Evolutionary conservation across 371 early-diverging fungal genomes (phyloP).

Genomic region (Mucor lusitanicus): DNA sequence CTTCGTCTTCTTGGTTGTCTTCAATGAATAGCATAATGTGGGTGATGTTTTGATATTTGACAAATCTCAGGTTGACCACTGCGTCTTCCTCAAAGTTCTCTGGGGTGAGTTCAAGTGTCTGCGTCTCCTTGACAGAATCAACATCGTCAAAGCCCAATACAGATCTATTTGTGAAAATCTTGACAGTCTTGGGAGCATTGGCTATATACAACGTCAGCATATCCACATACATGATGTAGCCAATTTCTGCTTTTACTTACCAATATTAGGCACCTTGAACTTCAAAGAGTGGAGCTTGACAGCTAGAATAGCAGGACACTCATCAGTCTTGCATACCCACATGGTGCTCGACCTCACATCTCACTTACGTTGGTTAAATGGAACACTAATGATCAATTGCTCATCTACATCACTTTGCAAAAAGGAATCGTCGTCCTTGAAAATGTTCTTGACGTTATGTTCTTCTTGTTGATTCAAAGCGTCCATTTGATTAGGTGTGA

Average conservation of each 20-base stretch:
- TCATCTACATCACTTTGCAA: conserved; percentile 93
- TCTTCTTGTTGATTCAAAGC: conserved; percentile 85
- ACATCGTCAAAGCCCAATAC: conserved; percentile 88
- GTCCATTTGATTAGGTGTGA: conserved; percentile 79
- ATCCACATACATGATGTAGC: background rate
- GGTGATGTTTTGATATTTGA: conserved; percentile 89
- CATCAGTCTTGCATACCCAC: background rate
- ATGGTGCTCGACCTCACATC: background rate
- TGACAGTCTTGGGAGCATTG: conserved; percentile 86
- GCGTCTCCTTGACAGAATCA: conserved; percentile 74
- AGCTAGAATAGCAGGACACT: conserved; percentile 27
- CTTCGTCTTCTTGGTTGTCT: conserved; percentile 83
- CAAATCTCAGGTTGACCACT: conserved; percentile 81
- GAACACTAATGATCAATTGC: conserved; percentile 85
- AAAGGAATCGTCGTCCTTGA: conserved; percentile 66
- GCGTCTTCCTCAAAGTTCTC: conserved; percentile 69
- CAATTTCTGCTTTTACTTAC: conserved; percentile 29
- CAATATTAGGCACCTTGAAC: conserved; percentile 61
- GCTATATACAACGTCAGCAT: conserved; percentile 36
- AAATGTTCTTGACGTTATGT: conserved; percentile 74
- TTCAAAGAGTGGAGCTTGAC: conserved; percentile 90
- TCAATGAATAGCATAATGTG: conserved; percentile 74
- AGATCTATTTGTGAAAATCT: conserved; percentile 79
- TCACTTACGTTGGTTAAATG: conserved; percentile 77
- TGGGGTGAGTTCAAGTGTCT: conserved; percentile 69